Conservation (phyloP, 169 alveolate species). For the Plasmodium fragile region DNA sequence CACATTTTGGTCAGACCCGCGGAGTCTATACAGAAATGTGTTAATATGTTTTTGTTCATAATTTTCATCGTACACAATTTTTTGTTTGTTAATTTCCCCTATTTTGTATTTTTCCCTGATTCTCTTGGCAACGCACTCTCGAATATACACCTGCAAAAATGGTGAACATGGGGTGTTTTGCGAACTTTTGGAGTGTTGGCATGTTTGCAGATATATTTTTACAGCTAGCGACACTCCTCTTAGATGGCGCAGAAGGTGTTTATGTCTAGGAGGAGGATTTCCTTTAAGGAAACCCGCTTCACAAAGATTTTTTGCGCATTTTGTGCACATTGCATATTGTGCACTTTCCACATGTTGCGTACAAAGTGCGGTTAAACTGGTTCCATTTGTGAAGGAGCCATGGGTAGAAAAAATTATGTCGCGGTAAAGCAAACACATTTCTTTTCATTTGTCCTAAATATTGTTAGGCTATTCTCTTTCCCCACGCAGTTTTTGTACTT, state of each 20-base stretch:
- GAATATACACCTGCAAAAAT: conserved; percentile 50
- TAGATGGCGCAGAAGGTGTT: background rate
- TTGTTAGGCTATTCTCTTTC: background rate
- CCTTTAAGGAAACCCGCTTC: background rate
- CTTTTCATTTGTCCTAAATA: background rate
- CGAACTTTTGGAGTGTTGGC: background rate
- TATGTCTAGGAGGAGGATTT: background rate
- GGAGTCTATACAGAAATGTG: conserved; percentile 55
- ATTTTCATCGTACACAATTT: conserved; percentile 52
- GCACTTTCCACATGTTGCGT: background rate
- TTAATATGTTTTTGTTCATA: conserved; percentile 69
- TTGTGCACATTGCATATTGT: background rate
- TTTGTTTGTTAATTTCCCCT: conserved; percentile 24
- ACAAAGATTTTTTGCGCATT: background rate
- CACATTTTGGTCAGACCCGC: conserved; percentile 32
- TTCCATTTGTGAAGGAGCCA: background rate
- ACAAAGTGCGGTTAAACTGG: background rate
- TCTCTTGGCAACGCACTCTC: conserved; percentile 70
- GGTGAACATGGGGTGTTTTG: background rate
- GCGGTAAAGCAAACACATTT: background rate
- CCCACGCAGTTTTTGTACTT: background rate
- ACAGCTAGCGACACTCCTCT: background rate
- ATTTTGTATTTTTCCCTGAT: conserved; percentile 58
- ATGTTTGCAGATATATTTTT: background rate
- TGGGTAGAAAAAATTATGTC: background rate